These are phyloP conservation scores for Xylaria sp. DNA, from an alignment of 2,329 filamentous ascomycete genomes.

Conservation along the genomic window DNA sequence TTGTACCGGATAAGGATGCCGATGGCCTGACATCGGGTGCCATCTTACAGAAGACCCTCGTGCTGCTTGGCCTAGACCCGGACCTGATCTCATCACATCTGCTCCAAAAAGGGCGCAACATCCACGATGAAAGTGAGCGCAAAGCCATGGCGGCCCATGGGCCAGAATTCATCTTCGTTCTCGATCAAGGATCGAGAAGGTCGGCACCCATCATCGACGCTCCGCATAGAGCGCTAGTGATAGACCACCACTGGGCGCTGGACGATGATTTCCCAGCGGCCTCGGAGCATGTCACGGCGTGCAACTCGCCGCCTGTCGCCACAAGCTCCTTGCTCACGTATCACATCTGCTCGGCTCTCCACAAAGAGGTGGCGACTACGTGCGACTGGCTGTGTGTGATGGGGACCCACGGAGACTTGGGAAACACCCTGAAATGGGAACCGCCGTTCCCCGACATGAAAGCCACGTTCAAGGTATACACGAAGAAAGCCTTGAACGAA, in stretches of 20 bases:
- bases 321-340: conserved; percentile 70
- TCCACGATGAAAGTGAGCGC: conserved; percentile 61
- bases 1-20: conserved; percentile 72
- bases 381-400: conserved; percentile 68
- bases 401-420: conserved; percentile 71
- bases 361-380: conserved; percentile 52
- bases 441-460: conserved; percentile 71
- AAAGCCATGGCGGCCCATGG: conserved; percentile 54
- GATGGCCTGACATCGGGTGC: conserved; percentile 69
- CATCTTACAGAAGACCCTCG: conserved; percentile 65
- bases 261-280: conserved; percentile 61
- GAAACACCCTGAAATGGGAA: conserved; percentile 68
- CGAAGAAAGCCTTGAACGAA: conserved; percentile 66
- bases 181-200: conserved; percentile 68
- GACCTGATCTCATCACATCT: conserved; percentile 63
- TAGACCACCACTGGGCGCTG: conserved; percentile 68
- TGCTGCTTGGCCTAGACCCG: conserved; percentile 60
- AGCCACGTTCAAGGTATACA: conserved; percentile 62
- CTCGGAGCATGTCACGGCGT: conserved; percentile 64
- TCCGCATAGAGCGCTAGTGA: conserved; percentile 59
- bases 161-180: conserved; percentile 64
- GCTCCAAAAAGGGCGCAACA: conserved; percentile 61
- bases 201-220: conserved; percentile 58
- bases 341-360: conserved; percentile 63
- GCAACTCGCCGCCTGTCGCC: conserved; percentile 67